Evolutionary conservation across 2,329 filamentous ascomycete species (phyloP), one percentile per base, ranked within the genome.

Genomic region (Aureobasidium sp.): DNA sequence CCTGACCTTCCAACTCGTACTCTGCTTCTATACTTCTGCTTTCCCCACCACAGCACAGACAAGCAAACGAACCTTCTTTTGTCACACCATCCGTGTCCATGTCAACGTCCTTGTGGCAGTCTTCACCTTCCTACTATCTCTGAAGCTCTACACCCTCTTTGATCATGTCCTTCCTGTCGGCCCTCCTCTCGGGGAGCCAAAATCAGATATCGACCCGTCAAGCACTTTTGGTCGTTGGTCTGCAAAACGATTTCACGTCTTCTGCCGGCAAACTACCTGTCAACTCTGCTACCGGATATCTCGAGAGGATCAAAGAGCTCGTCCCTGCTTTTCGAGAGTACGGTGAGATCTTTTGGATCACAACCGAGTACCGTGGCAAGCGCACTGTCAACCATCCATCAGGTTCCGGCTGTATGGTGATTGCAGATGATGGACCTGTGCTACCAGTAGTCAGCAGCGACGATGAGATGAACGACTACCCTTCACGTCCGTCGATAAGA

Each of bases 171-270:
- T 77, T 76, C 24, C 71, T 79, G 44, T 70, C 76, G 63, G 76
- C 77, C 48, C 70, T 79, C 50, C 73, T 79, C 26, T 72, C 75
- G 39, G 75, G 78, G 64, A 76, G 77, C 56, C 74, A 73, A 59
- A 81, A 82, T 17, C 76, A 76, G 60, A 78, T 87, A 64, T 76
- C 82, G 65, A 85, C 83, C 27, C 77, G 82, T 62, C 84, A 85
- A 75, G 93, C 90, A 1, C 80, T 99, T 47, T 79, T 97, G 24
- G 78, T 95, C 20, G 81, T 97, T 66, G 93, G 96, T 70, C 84
- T 96, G 39, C 94, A 97, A 71, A 91, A 95, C 69, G 93, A 97
- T 73, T 96, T 97, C 70, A 77, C 95, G 63, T 81, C 84, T 7
- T 76, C 83, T 1, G 81, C 84, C 56, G 88, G 89, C 61, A 83